Evolutionary conservation across 192 early-diverging fungal genomes (phyloP).

Genomic region (Coemansia sp.): DNA sequence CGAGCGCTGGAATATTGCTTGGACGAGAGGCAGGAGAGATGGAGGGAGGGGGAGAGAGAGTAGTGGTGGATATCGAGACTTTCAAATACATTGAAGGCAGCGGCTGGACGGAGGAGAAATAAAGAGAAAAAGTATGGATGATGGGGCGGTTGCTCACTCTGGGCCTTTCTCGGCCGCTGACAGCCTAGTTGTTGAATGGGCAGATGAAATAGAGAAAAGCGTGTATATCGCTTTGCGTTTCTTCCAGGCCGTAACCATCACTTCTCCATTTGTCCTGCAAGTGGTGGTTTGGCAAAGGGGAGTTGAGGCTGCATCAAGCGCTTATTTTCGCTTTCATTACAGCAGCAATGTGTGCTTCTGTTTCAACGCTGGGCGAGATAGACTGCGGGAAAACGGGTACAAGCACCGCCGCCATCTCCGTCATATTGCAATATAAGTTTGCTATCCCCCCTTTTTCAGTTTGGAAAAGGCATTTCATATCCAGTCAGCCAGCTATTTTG

Average conservation of each 20-base stretch:
- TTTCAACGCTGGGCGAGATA: background rate
- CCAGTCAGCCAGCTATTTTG: background rate
- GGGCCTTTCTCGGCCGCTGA: background rate
- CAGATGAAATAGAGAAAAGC: too few species aligned
- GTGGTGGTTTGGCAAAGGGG: background rate
- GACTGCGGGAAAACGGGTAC: background rate
- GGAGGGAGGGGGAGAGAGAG: background rate
- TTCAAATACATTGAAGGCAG: background rate
- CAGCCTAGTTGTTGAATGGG: background rate
- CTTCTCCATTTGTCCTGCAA: background rate
- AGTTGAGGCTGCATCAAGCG: background rate
- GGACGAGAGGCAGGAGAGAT: background rate
- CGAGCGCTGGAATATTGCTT: background rate
- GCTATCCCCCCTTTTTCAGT: background rate
- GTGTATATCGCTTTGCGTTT: too few species aligned
- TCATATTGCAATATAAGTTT: slow-evolving; percentile 2
- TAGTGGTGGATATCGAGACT: background rate
- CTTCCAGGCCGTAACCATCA: too few species aligned
- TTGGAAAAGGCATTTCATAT: too few species aligned
- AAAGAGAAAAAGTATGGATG: background rate
- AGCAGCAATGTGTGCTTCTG: background rate
- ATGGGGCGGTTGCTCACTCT: background rate
- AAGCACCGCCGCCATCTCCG: slow-evolving; percentile 1
- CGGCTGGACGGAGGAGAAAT: background rate
- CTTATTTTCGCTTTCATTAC: background rate